Evolutionary conservation across 2,329 filamentous ascomycete species (phyloP), one percentile per base, ranked within the genome.

Genomic region (Phyllosticta citrichinensis): DNA sequence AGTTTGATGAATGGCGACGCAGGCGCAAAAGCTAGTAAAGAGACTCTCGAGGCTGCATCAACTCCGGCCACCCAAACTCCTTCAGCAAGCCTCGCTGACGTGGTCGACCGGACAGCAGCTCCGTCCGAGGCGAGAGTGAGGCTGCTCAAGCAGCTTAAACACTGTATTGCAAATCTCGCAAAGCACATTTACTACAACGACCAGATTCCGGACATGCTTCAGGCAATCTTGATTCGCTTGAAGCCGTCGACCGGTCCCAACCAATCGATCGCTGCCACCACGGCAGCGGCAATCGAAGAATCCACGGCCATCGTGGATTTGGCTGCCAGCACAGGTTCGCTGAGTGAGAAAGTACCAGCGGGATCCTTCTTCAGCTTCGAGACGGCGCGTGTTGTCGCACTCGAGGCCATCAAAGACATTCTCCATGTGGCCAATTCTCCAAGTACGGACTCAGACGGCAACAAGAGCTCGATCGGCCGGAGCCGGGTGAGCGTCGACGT

Each of bases 171-270:
- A n/a, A 85, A 92, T 70, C 79, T 99, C 27, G 91, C 92, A 2
- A 96, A 90, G 0, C 94, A 99, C 70, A 87, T 97, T 33, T 99
- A 99, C 77, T 99, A 99, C 71, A 89, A 89, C 1, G 93, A 97
- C 67, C 94, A 99, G 73, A 90, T 97, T 60, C 86, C 89, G 1
- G 94, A 99, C 73, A 97, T 97, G 91, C 85, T 97, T 57, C 83
- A 86, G 20, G 85, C 90, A 0, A 87, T 97, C 53, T 77, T 97
- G 17, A 77, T 83, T 30, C 87, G 91, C 20, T 80, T 97, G 30
- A 94, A 89, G 73, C 89, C 91, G 2, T 76, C 78, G 11, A 54
- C 20, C 5, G 52, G 52, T 8, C 69, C 73, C 19, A 57, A 62
- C 19, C 66, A 68, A 50, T 76, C 80, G 2, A 76, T 77, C 17